These are phyloP conservation scores for Scheffersomyces amazonensis DNA, from an alignment of 805 yeast species.

Conservation along the genomic window DNA sequence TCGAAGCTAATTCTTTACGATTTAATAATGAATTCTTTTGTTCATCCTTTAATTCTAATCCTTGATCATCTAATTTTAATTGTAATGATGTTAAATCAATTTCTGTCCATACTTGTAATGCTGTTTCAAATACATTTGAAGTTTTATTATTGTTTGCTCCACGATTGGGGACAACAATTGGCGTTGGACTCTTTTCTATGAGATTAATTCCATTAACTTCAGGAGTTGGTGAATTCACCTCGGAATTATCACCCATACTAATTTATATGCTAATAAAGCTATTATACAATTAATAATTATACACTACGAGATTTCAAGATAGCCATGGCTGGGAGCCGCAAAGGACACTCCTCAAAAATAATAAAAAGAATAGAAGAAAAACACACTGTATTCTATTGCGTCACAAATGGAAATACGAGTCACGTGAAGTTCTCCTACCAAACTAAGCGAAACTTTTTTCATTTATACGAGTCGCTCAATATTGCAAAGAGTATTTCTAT, in stretches of 20 bases:
- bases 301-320: too few relatives aligned
- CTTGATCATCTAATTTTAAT: slow-evolving; percentile 68
- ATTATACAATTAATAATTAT: too few relatives aligned
- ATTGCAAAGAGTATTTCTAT: too few relatives aligned
- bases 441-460: too few relatives aligned
- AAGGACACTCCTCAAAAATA: too few relatives aligned
- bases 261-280: too few relatives aligned
- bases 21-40: slow-evolving; percentile 67
- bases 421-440: too few relatives aligned
- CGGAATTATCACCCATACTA: slow-evolving; percentile 1
- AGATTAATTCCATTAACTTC: not conserved
- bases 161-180: not conserved
- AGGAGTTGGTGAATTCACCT: not conserved
- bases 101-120: slow-evolving; percentile 72
- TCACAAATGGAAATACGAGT: too few relatives aligned
- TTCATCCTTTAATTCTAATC: slow-evolving; percentile 64
- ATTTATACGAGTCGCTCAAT: too few relatives aligned
- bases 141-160: not conserved
- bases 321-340: too few relatives aligned
- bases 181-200: not conserved
- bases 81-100: slow-evolving; percentile 72
- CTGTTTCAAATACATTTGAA: slow-evolving; percentile 44
- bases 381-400: too few relatives aligned
- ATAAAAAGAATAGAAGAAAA: too few relatives aligned
- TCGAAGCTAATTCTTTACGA: slow-evolving; percentile 73